These are phyloP conservation scores for Cordyceps cateniannulata DNA, from an alignment of 2,329 filamentous ascomycete genomes.

Conservation along the genomic window DNA sequence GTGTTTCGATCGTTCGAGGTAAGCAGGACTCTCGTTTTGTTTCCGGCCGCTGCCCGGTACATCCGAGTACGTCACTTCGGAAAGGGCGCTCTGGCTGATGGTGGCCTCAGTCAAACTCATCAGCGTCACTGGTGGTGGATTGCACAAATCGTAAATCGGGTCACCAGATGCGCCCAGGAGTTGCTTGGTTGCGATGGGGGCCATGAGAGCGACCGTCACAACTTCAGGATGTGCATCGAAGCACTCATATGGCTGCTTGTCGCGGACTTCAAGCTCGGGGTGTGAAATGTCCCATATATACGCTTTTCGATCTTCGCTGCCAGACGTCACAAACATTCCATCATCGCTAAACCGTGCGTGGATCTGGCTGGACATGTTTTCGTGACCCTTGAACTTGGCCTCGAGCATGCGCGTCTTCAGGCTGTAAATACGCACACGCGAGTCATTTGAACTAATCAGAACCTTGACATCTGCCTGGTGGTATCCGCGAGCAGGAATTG, in stretches of 20 bases:
- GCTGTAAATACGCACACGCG: constrained; percentile 83
- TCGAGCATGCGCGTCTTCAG: constrained; percentile 78
- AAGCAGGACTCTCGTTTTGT: constrained; percentile 67
- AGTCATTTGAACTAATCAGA: constrained; percentile 91
- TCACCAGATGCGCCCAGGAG: constrained; percentile 77
- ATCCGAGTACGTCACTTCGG: constrained; percentile 30
- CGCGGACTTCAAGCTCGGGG: constrained; percentile 57
- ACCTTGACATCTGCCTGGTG: constrained; percentile 66
- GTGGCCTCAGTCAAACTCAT: constrained; percentile 62
- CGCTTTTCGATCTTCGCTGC: constrained; percentile 82
- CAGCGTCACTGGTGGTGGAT: constrained; percentile 82
- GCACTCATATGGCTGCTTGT: constrained; percentile 77
- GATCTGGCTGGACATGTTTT: constrained; percentile 87
- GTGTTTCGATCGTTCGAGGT: constrained; percentile 70
- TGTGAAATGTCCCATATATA: constrained; percentile 71
- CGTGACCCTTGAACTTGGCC: constrained; percentile 84
- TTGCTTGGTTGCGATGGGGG: constrained; percentile 70
- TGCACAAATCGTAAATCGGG: constrained; percentile 93
- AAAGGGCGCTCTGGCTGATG: constrained; percentile 34
- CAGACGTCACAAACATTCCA: constrained; percentile 78
- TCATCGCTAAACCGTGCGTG: constrained; percentile 85
- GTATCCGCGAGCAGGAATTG: constrained; percentile 34
- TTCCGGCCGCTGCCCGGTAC: constrained; percentile 29
- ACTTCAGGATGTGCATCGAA: constrained; percentile 88
- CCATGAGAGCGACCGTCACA: constrained; percentile 83